A percentile compares a stretch with the other conserved stretches of the same genome.
Conservation (phyloP, 2,329 filamentous ascomycete genomes). For the Neofusicoccum kwambonambiense region DNA sequence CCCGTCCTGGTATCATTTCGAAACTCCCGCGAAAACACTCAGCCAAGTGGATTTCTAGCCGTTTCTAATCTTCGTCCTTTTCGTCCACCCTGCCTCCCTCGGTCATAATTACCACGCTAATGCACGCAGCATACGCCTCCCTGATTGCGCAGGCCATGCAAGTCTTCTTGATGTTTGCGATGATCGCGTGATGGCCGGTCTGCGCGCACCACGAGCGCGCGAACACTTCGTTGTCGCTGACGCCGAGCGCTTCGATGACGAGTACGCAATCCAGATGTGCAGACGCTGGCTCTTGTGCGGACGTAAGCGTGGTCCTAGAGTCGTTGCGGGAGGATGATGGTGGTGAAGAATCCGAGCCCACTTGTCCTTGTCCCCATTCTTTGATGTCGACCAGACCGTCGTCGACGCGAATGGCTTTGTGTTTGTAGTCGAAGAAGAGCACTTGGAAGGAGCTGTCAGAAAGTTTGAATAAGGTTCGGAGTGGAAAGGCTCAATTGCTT, state of each 20-base stretch:
- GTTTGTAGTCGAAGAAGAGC: constrained; percentile 70
- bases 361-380: constrained; percentile 57
- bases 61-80: constrained; percentile 34
- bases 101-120: constrained; percentile 69
- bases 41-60: not conserved
- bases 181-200: constrained; percentile 69
- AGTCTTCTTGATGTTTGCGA: constrained; percentile 67
- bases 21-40: not conserved
- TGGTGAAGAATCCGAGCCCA: not conserved
- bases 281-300: constrained; percentile 26
- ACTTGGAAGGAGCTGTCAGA: constrained; percentile 37
- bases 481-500: constrained; percentile 14
- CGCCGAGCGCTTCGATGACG: constrained; percentile 70
- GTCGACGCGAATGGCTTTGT: constrained; percentile 60
- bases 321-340: constrained; percentile 28
- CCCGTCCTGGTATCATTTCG: constrained; percentile 3
- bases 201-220: constrained; percentile 75
- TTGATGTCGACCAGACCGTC: constrained; percentile 61
- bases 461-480: not conserved
- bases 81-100: constrained; percentile 46
- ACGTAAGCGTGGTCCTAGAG: constrained; percentile 19
- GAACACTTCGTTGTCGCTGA: constrained; percentile 72
- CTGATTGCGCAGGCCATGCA: constrained; percentile 73
- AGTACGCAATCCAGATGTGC: constrained; percentile 61
- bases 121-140: constrained; percentile 71